phyloP scores from a whole-genome alignment of 202 grass and related monocot species.

The Schoenoplectus tabernaemontani region DNA sequence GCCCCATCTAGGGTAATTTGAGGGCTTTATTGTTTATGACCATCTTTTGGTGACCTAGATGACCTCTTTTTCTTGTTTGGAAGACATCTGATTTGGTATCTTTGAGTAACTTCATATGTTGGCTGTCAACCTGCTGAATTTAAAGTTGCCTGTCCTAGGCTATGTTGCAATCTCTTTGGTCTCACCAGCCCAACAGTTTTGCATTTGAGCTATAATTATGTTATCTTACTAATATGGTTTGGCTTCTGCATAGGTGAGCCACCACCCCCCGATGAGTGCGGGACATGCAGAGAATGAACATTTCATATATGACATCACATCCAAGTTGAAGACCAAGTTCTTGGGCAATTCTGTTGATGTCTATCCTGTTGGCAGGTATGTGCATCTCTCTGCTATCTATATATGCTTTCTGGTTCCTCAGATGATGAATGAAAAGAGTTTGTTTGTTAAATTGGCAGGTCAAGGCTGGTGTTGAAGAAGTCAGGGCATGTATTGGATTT shows the following conservation, averaged over 20 bases:
- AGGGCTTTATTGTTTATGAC: too few species aligned
- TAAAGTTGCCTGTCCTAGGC: not conserved
- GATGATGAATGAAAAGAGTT: not conserved
- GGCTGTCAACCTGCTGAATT: not conserved
- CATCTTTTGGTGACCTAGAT: too few species aligned
- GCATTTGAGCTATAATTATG: not conserved
- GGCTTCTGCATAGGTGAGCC: constrained; percentile 58
- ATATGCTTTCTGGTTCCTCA: not conserved
- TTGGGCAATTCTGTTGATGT: constrained; percentile 88
- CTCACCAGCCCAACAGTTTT: not conserved
- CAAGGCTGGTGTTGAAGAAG: constrained; percentile 81
- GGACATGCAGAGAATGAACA: constrained; percentile 88
- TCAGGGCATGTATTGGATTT: constrained; percentile 67
- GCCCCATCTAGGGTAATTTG: not conserved
- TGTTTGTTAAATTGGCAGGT: constrained; percentile 30
- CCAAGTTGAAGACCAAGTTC: constrained; percentile 96
- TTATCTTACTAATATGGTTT: constrained; percentile 14
- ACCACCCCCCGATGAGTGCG: constrained; percentile 93
- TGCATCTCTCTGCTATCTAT: not conserved
- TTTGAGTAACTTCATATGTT: not conserved
- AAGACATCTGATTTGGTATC: not conserved
- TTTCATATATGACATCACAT: constrained; percentile 96
- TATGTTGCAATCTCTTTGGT: not conserved
- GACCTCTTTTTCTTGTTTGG: not conserved
- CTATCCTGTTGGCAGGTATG: constrained; percentile 93